phyloP scores from a whole-genome alignment of 345 rosid species.

The Kernera saxatilis region DNA sequence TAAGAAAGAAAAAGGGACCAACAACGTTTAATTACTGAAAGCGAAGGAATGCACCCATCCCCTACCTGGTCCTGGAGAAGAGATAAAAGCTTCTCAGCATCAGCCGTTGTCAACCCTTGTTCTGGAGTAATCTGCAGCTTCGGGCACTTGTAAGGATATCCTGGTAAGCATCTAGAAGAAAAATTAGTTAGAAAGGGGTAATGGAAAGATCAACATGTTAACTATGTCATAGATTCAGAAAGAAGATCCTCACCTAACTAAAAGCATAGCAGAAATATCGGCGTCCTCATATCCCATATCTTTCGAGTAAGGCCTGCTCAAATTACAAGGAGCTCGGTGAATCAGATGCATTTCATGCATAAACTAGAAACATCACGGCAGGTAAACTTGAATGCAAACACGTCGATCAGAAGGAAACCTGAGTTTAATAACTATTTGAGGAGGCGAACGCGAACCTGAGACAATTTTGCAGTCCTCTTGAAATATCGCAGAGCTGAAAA shows the following conservation, averaged over 20 bases:
- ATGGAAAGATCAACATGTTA: not conserved
- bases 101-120: conserved; percentile 61
- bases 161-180: conserved; percentile 74
- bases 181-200: not conserved
- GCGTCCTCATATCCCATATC: conserved; percentile 85
- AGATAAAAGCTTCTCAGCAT: conserved; percentile 69
- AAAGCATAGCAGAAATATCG: conserved; percentile 73
- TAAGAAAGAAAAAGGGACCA: not conserved
- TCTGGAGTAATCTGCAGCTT: conserved; percentile 80
- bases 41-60: not conserved
- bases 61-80: conserved; percentile 84
- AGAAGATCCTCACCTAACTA: conserved; percentile 52
- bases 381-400: conserved; percentile 13
- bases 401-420: conserved; percentile 42
- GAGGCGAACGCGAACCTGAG: conserved; percentile 42
- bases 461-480: conserved; percentile 81
- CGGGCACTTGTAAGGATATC: conserved; percentile 92
- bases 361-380: not conserved
- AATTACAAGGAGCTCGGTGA: conserved; percentile 12
- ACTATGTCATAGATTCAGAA: not conserved
- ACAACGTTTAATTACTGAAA: not conserved
- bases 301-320: conserved; percentile 85
- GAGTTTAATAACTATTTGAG: conserved; percentile 66
- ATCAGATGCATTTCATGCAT: conserved; percentile 17
- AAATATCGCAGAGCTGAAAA: conserved; percentile 72